Base-by-base conservation (phyloP, 1,284 basidiomycete genomes). In the Polyporus tsugae region DNA sequence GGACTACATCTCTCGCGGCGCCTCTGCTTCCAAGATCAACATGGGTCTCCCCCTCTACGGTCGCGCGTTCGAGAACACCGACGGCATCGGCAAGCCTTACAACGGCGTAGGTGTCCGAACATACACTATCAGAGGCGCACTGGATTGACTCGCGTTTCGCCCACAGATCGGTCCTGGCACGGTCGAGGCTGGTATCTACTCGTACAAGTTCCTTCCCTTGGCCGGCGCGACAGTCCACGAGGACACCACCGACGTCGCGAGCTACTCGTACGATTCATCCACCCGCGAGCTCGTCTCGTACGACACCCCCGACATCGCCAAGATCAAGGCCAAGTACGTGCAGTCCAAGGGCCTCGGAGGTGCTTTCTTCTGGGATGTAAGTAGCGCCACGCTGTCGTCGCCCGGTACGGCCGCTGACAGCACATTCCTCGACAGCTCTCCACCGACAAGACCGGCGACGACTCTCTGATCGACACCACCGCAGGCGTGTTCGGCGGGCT, bases 21-120 rank as follows among this genome's bases (percentile, higher is more conserved):
- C 95, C 0, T 86, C 87, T 0, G 81, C 90, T 0, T 77, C 81
- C 75, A 97, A 97, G 82, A 87, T 97, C 60, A 90, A 88, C 38
- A 83, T 97, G 75, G 95, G 95, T 88, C 90, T 96, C 75, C 95
- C 95, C 1, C 81, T 95, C 2, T 96, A 96, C 75, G 95, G 95
- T 0, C 90, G 93, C 68, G 91, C 92, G 0, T 98, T 97, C 78
- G 89, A 92, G 77, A 83, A 89, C 60, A 97, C 95, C 0, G 78
- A 80, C 57, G 95, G 95, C 0, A 86, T 95, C 49, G 94, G 94
- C 7, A 78, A 86, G 61, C 79, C 94, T 1, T 98, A 91, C 83
- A 86, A 79, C 60, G 94, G 94, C 42, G 89, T 87, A 76, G 75
- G 84, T 22, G 38, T 25, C 46, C 25, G 2, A 11, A 10, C 15